Base-by-base conservation (phyloP, 176 grass and related monocot genomes). In the Eragrostis curvula region DNA sequence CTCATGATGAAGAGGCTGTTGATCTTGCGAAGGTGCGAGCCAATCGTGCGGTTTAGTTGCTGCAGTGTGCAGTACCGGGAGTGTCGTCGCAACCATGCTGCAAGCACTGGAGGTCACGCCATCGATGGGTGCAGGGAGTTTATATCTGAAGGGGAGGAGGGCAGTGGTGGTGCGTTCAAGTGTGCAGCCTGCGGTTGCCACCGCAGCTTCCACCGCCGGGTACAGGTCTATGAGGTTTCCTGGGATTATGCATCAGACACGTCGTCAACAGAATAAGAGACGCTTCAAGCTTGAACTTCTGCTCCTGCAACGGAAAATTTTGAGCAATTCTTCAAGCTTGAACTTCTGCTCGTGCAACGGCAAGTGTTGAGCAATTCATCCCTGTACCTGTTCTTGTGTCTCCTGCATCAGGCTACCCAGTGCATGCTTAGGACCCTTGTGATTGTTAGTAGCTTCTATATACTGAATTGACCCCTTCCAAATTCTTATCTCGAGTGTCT, bases 91-190 rank as follows among this genome's bases (percentile, higher is more conserved):
- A 98, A 98, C 87, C 95, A 95, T 29, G 95, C 92, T 0, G 95
- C 95, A 2, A 89, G 81, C 68, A 80, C 70, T 0, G 95, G 95
- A 32, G 95, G 95, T 6, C 70, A 98, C 13, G 86, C 92, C 45
- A 75, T 95, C 15, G 95, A 98, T 23, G 95, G 95, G 0, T 98
- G 95, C 75, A 47, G 78, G 32, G 95, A 95, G 81, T 95, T 98
- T 84, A 91, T 93, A 39, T 81, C 90, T 3, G 92, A 85, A 55
- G 92, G 92, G 1, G 90, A 89, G 70, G 92, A 91, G 48, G 88
- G 92, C 41, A 86, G 82, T 5, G 52, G 56, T 14, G 86, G 76
- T 21, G 88, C 92, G 30, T 87, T 97, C 81, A 91, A 83, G 68
- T 97, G 94, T 24, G 87, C 91, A 0, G 88, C 88, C 3, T 94